Evolutionary conservation across 176 grass and related monocot genomes (phyloP).

Genomic region (Elymus sibiricus): DNA sequence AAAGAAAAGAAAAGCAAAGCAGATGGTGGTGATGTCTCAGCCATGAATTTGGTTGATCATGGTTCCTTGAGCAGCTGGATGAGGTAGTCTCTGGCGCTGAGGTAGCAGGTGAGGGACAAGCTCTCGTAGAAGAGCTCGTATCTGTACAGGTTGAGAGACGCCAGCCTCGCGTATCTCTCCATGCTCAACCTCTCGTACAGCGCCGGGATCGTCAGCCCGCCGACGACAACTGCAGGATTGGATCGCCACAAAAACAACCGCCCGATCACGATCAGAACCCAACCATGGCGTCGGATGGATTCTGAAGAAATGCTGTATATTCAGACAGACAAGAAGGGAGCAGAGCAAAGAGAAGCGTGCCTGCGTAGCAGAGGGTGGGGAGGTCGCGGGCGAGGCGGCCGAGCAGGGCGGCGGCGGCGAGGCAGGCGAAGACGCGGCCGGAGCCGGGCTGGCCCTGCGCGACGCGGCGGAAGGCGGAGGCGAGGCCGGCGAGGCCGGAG

Average conservation of each 20-base stretch:
- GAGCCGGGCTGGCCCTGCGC: not conserved
- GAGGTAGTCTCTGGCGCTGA: constrained; percentile 39
- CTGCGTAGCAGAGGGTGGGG: not conserved
- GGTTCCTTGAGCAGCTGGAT: constrained; percentile 45
- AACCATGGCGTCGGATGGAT: no score
- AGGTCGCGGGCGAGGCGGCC: not conserved
- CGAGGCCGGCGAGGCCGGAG: not conserved
- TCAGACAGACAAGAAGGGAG: no score
- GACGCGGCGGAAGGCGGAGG: not conserved
- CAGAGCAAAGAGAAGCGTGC: no score
- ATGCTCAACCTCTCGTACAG: constrained; percentile 64
- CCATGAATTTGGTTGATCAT: no score
- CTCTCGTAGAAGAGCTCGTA: constrained; percentile 64
- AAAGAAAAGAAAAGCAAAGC: no score
- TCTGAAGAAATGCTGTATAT: no score
- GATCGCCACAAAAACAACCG: no score
- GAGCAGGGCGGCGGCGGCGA: not conserved
- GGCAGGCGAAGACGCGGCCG: not conserved
- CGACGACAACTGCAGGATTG: not conserved
- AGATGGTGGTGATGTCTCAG: no score
- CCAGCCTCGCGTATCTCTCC: constrained; percentile 32
- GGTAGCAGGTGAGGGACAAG: constrained; percentile 46
- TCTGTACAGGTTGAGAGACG: constrained; percentile 57
- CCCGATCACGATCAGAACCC: no score
- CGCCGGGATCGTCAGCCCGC: constrained; percentile 59